Base-by-base conservation (phyloP, 768 basidiomycete species). In the Pleurotus eryngii region DNA sequence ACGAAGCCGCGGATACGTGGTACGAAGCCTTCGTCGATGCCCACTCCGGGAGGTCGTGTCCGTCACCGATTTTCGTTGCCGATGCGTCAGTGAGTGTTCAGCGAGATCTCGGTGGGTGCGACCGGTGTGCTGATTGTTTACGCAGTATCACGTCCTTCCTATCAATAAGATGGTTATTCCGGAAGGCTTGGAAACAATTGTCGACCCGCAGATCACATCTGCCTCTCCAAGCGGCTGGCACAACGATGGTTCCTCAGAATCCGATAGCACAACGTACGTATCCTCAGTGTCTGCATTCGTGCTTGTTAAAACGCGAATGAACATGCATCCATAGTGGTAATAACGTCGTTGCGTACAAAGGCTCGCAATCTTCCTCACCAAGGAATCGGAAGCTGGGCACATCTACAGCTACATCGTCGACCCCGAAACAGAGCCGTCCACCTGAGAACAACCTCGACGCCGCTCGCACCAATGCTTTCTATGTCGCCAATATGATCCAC, bases 141-240 rank as follows among this genome's bases (percentile, higher is more conserved):
- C 50, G 4, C 49, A 76, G 73, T 81, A 79, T 64, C 70, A 65
- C 27, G 81, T 82, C 37, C 72, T 82, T 35, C 81, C 81, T 12
- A 75, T 81, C 63, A 64, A 71, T 27, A 80, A 84, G 65, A 75
- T 84, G 63, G 72, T 71, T 14, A 66, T 79, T 17, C 68, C 74
- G 17, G 75, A 84, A 18, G 84, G 84, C 18, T 70, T 82, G 60
- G 71, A 78, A 60, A 70, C 74, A 3, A 59, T 85, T 14, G 72
- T 69, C 4, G 72, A 85, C 58, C 86, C 87, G 14, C 74, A 81
- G 66, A 82, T 87, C 68, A 63, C 64, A 11, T 57, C 70, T 4
- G 76, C 82, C 5, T 87, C 84, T 20, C 84, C 84, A 30, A 60
- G 72, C 15, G 84, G 83, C 20, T 85, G 83, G 84, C 81, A 84